phyloP scores from a whole-genome alignment of 768 basidiomycete species.

The Serendipita sp. region DNA sequence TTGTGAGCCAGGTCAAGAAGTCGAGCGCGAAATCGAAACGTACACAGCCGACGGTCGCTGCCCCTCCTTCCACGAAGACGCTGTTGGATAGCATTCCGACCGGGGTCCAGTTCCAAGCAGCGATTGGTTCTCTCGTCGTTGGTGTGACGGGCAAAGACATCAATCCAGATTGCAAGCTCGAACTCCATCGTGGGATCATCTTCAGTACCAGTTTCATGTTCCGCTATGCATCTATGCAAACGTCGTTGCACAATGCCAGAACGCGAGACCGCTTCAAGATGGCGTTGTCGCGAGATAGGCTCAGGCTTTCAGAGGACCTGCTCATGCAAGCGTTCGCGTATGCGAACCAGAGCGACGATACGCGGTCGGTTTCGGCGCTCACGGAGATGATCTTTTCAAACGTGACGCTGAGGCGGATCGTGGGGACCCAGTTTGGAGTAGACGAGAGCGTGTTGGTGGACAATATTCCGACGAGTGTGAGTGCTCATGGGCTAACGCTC shows the following conservation, averaged over 20 bases:
- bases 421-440: conserved; percentile 48
- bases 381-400: conserved; percentile 31
- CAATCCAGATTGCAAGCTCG: conserved; percentile 49
- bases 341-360: conserved; percentile 17
- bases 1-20: conserved; percentile 24
- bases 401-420: conserved; percentile 39
- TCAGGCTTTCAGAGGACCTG: conserved; percentile 38
- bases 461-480: neutral
- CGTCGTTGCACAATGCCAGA: conserved; percentile 9
- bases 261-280: conserved; percentile 4
- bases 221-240: conserved; percentile 38
- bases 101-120: conserved; percentile 39
- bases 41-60: neutral
- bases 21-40: conserved; percentile 15
- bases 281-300: conserved; percentile 27
- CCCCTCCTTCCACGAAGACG: conserved; percentile 9
- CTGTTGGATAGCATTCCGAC: conserved; percentile 29
- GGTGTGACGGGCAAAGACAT: conserved; percentile 68
- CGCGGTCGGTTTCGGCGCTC: conserved; percentile 25
- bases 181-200: conserved; percentile 54
- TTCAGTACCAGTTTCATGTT: conserved; percentile 35
- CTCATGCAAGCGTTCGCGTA: conserved; percentile 29
- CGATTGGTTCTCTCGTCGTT: conserved; percentile 44
- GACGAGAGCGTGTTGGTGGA: conserved; percentile 37
- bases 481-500: neutral